Evolutionary conservation across 768 basidiomycete species (phyloP), one percentile per base, ranked within the genome.

Genomic region (Trametes coccinea): DNA sequence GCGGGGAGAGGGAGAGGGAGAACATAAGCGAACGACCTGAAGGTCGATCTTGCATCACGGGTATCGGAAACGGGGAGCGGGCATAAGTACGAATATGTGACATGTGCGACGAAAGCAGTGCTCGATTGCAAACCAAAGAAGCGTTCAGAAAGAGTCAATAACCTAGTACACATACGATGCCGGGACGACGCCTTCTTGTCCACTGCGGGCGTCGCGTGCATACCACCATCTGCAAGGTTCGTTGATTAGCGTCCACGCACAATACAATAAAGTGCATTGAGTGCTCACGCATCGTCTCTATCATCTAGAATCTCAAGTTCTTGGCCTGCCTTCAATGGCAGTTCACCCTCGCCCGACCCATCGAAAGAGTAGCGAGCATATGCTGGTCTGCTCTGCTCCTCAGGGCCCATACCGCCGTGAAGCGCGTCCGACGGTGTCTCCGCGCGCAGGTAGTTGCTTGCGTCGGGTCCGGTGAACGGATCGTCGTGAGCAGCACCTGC

Each of bases 141-240:
- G 51, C 51, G 53, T 60, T 62, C 55, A 53, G 10, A 47, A 53
- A 45, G 17, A 60, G 41, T 9, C 41, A 16, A 66, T 49, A 66
- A 40, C 22, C 84, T 81, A 93, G 78, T 92, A 93, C 77, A 93
- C 80, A 81, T 95, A 98, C 59, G 92, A 86, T 44, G 93, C 90
- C 8, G 95, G 95, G 52, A 97, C 91, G 34, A 95, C 90, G 11
- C 95, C 95, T 76, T 95, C 92, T 51, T 80, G 83, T 8, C 93
- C 91, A 49, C 88, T 87, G 53, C 83, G 82, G 22, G 84, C 77
- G 73, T 95, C 92, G 34, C 93, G 84, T 53, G 89, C 92, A 69
- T 91, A 95, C 95, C 94, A 97, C 95, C 95, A 98, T 48, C 94
- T 94, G 61, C 55, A 51, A 31, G 53, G 62, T 72, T 37, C 75